Evolutionary conservation across 768 basidiomycete genomes (phyloP), one percentile per base, ranked within the genome.

Genomic region (Hericium erinaceus): DNA sequence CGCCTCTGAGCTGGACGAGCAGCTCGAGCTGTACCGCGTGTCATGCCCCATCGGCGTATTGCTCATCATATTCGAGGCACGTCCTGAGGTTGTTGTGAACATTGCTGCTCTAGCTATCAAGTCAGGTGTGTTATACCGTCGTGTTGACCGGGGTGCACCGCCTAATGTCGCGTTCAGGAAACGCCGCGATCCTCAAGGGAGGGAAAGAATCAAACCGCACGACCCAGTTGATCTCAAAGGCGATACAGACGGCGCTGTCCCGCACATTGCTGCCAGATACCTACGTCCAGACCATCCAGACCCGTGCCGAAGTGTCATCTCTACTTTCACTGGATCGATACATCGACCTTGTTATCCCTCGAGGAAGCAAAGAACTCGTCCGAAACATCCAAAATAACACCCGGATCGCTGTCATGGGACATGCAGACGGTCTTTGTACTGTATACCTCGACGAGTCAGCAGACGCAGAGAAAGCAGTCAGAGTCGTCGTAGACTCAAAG

Each of bases 81-180:
- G 95, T 28, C 97, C 97, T 1, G 97, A 99, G 69, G 95, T 99
- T 12, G 92, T 98, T 24, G 90, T 98, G 41, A 98, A 98, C 69
- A 98, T 99, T 61, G 92, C 97, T 5, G 82, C 94, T 0, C 75
- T 98, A 66, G 95, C 97, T 1, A 90, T 99, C 68, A 99, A 98
- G 71, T 97, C 94, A 33, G 95, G 95, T 92, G 60, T 16, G 39
- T 82, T 66, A 18, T 33, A 18, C 22, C 20, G 50, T 49, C 48
- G 28, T 49, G 18, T 55, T 53, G 52, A 41, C 12, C 12, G 9
- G 44, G 49, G 24, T 15, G 26, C 22, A 28, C 15, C 49, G 5
- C 28, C 11, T 7, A 3, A 24, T 39, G 10, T 48, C 18, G 41
- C 39, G 24, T 3, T 20, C 62, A 97, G 95, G 95, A 2, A 99